Conservation (phyloP, 2,329 filamentous ascomycete species). For the Aspergillus alliaceus region DNA sequence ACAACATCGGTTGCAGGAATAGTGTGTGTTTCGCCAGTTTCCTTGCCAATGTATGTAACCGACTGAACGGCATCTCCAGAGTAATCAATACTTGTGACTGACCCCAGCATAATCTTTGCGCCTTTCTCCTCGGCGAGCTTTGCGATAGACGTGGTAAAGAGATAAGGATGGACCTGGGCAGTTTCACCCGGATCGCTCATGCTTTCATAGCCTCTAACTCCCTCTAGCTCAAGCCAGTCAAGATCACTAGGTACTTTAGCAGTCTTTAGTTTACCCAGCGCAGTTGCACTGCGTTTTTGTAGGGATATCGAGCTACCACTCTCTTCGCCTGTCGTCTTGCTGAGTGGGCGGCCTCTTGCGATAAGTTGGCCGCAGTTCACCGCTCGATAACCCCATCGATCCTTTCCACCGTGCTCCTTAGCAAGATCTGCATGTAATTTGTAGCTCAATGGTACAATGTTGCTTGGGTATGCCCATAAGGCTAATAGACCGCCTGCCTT, state of each 20-base stretch:
- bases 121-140: slow-evolving; percentile 70
- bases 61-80: slow-evolving; percentile 55
- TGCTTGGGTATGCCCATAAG: slow-evolving; percentile 84
- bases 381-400: slow-evolving; percentile 82
- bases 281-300: slow-evolving; percentile 56
- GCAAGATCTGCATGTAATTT: slow-evolving; percentile 79
- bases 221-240: slow-evolving; percentile 75
- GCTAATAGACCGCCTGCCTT: slow-evolving; percentile 91
- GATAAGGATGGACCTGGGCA: slow-evolving; percentile 88
- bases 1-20: slow-evolving; percentile 61
- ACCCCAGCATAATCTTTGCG: slow-evolving; percentile 65
- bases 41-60: slow-evolving; percentile 63
- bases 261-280: slow-evolving; percentile 52
- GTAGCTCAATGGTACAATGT: slow-evolving; percentile 83
- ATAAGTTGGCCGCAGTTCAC: slow-evolving; percentile 71
- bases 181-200: slow-evolving; percentile 83
- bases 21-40: slow-evolving; percentile 47
- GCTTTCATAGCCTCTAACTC: slow-evolving; percentile 70
- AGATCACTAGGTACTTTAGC: slow-evolving; percentile 72
- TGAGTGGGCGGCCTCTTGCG: slow-evolving; percentile 47
- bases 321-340: slow-evolving; percentile 28
- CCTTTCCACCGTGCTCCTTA: slow-evolving; percentile 74
- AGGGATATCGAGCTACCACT: slow-evolving; percentile 49
- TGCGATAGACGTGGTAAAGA: slow-evolving; percentile 85
- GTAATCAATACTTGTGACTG: slow-evolving; percentile 67